phyloP scores from a whole-genome alignment of 2,329 filamentous ascomycete genomes.

The Westerdykella sp. region DNA sequence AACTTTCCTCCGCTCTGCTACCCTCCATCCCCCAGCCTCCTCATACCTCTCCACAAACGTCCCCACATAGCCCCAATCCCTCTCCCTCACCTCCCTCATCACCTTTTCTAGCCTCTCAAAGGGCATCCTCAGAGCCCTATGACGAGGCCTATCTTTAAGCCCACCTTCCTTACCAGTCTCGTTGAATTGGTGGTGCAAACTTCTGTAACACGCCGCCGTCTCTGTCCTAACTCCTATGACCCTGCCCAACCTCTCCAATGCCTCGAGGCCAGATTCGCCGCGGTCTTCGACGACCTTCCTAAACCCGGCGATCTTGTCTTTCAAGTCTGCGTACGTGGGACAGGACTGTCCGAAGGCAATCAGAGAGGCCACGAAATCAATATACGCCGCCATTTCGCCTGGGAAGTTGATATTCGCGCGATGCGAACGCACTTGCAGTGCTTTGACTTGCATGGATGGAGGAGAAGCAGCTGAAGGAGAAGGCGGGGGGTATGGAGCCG shows the following conservation, averaged over 20 bases:
- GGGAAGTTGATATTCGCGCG: neutral
- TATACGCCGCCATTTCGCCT: neutral
- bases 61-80: neutral
- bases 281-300: neutral
- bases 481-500: neutral
- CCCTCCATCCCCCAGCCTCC: constrained; percentile 5
- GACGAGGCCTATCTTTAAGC: neutral
- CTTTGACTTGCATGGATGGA: no score
- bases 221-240: neutral
- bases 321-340: neutral
- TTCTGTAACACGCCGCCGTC: no score
- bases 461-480: no score
- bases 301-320: neutral
- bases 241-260: neutral
- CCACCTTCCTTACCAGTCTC: neutral
- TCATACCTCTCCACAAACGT: constrained; percentile 7
- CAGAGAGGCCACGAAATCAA: neutral
- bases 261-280: neutral
- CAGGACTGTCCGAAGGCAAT: neutral
- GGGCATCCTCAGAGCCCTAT: neutral
- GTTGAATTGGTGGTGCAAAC: no score
- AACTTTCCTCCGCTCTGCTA: constrained; percentile 3
- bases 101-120: constrained; percentile 18
- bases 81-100: neutral
- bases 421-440: no score